These are phyloP conservation scores for Patellaria atrata DNA, from an alignment of 495 filamentous ascomycete genomes.

Conservation along the genomic window DNA sequence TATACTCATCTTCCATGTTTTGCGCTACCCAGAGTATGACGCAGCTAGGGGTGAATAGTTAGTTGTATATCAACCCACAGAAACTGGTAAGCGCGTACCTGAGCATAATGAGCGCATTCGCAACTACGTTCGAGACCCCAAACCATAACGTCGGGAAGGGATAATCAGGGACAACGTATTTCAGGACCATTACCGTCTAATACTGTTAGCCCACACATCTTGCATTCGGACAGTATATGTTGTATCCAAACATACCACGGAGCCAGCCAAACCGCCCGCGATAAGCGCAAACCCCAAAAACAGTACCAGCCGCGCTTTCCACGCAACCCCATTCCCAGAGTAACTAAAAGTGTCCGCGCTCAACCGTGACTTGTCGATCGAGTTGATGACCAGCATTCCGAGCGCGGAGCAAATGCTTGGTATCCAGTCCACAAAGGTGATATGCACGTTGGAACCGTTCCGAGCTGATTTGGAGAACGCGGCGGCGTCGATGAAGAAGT, in stretches of 20 bases:
- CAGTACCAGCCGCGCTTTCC: conserved; percentile 90
- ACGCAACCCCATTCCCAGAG: conserved; percentile 72
- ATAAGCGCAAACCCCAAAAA: conserved; percentile 92
- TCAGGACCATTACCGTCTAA: conserved; percentile 71
- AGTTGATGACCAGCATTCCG: conserved; percentile 98
- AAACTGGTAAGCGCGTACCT: conserved; percentile 40
- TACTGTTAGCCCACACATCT: conserved; percentile 2
- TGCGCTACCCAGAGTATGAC: conserved; percentile 91
- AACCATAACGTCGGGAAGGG: conserved; percentile 78
- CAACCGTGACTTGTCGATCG: conserved; percentile 82
- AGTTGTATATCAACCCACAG: conserved; percentile 5
- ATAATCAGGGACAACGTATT: conserved; percentile 70
- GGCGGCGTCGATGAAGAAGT: conserved; percentile 84
- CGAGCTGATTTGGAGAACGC: conserved; percentile 66
- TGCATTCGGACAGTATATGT: not conserved
- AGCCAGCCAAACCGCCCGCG: conserved; percentile 86
- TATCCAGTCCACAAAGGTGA: conserved; percentile 97
- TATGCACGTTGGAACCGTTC: conserved; percentile 72
- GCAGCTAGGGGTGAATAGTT: conserved; percentile 42
- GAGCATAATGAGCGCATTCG: conserved; percentile 75
- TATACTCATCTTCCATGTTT: conserved; percentile 99
- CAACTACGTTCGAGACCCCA: conserved; percentile 83
- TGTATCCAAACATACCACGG: conserved; percentile 40
- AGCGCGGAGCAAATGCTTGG: conserved; percentile 86
- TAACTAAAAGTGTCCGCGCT: conserved; percentile 80